These are phyloP conservation scores for Solanum peruvianum DNA, from an alignment of 257 asterid genomes.

Conservation along the genomic window DNA sequence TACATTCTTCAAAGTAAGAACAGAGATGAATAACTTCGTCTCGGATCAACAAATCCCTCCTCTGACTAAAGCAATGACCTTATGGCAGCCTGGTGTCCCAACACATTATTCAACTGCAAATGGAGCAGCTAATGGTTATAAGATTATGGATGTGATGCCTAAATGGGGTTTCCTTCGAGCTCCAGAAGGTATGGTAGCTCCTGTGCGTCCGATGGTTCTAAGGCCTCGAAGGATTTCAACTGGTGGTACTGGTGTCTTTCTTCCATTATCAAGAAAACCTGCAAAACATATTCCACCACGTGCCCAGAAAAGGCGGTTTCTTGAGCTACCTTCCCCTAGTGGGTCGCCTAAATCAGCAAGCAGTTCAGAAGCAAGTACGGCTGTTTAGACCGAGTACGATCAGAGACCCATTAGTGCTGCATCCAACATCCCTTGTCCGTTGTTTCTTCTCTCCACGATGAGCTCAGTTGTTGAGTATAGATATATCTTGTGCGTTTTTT, in stretches of 20 bases:
- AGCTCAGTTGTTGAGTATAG: not conserved
- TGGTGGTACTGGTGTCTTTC: conserved; percentile 5
- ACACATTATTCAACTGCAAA: conserved; percentile 30
- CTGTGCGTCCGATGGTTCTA: not conserved
- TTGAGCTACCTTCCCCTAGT: not conserved
- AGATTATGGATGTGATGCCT: conserved; percentile 16
- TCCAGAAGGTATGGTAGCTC: conserved; percentile 34
- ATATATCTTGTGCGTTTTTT: not conserved
- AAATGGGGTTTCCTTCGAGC: conserved; percentile 38
- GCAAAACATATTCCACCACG: conserved; percentile 5
- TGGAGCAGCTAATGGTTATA: conserved; percentile 5
- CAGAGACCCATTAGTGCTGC: not conserved
- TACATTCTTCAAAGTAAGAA: conserved; percentile 68
- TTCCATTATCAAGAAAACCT: conserved; percentile 1
- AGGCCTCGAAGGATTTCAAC: not conserved
- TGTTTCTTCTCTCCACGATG: not conserved
- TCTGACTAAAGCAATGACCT: conserved; percentile 35
- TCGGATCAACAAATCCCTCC: conserved; percentile 18
- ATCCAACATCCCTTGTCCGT: not conserved
- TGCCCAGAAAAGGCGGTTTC: not conserved
- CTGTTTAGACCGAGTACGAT: not conserved
- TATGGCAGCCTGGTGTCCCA: conserved; percentile 72
- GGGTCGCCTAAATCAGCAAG: not conserved
- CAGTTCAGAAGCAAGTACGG: not conserved
- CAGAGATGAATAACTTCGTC: conserved; percentile 20